Base-by-base conservation (phyloP, 257 asterid species). In the Mitragyna speciosa region DNA sequence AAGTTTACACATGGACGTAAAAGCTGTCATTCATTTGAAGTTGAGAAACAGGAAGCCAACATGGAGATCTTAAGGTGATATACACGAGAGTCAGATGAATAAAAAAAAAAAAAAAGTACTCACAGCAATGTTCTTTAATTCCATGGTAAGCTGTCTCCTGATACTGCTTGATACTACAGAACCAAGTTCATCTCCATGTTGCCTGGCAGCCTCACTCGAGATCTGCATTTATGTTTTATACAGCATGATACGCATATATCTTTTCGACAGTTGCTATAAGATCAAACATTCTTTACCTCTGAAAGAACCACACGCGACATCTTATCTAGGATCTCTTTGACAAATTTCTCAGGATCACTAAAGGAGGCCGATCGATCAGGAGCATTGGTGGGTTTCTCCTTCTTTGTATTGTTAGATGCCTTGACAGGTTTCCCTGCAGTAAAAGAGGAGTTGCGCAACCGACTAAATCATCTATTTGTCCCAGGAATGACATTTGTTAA, bases 241-340 rank as follows among this genome's bases (percentile, higher is more conserved):
- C 66, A 66, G 58, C 70, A 36, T 48, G 36, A 63, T 16, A 19
- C 17, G 70, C 17, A 43, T 51, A 15, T 30, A 20, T n/a, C 26
- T 12, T 30, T 7, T 45, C 61, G 72, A 12, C 47, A 73, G 58
- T 11, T 66, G 49, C 65, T 28, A n/a, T 5, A 48, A 64, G 66
- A 51, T 14, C 24, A 0, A 33, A 77, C 6, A 77, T 68, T 71
- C 48, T 58, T 80, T 48, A 92, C 98, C 97, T 89, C 87, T 2
- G 94, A 83, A 83, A 94, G 90, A 75, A 91, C 80, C 20, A 86
- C 72, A 70, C 84, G 71, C 43, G 88, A 84, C 5, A 88, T 87
- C 90, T 88, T 92, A 54, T 87, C 92, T 82, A 92, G 81, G 76
- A 94, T 88, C 75, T 94, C 96, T 76, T 91, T 87, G 51, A 94